Evolutionary conservation across 2,329 filamentous ascomycete species (phyloP).

Genomic region (Exophiala xenobiotica): DNA sequence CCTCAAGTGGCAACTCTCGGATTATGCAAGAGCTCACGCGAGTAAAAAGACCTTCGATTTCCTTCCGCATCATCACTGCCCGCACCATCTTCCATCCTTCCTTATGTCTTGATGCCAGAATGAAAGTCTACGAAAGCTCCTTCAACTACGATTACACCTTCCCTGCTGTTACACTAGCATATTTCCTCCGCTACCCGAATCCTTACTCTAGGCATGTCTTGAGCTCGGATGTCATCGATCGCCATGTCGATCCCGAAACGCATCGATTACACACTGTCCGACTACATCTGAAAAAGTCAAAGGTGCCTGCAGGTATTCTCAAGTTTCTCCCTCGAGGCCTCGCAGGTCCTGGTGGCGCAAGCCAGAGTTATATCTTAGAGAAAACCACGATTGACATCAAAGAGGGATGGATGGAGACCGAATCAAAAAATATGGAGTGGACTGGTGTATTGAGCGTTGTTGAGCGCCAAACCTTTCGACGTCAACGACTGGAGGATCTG

Average conservation of each 20-base stretch:
- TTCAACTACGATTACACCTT: slow-evolving; percentile 66
- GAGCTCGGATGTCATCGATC: slow-evolving; percentile 65
- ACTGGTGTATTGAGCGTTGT: slow-evolving; percentile 64
- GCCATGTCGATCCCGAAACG: slow-evolving; percentile 59
- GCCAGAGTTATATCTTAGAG: slow-evolving; percentile 64
- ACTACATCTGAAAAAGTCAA: slow-evolving; percentile 63
- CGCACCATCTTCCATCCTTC: slow-evolving; percentile 5
- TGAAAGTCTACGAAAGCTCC: slow-evolving; percentile 55
- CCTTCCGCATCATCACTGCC: slow-evolving; percentile 5
- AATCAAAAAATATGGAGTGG: slow-evolving; percentile 65
- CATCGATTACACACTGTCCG: slow-evolving; percentile 61
- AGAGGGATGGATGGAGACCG: slow-evolving; percentile 66
- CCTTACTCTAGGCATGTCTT: slow-evolving; percentile 65
- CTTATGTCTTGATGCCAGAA: slow-evolving; percentile 34
- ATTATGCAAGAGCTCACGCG: slow-evolving; percentile 8
- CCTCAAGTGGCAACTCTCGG: slow-evolving; percentile 12
- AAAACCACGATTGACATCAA: slow-evolving; percentile 61
- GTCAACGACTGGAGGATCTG: slow-evolving; percentile 37
- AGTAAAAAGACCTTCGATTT: slow-evolving; percentile 8
- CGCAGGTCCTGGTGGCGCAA: slow-evolving; percentile 57
- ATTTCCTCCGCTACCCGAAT: slow-evolving; percentile 68
- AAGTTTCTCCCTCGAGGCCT: slow-evolving; percentile 61
- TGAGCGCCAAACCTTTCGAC: slow-evolving; percentile 58
- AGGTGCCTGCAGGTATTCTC: slow-evolving; percentile 60
- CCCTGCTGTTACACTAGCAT: slow-evolving; percentile 64